Percentiles rank a stretch among this genome's conserved stretches.
Conservation (phyloP, 1,139 yeast species). For the Sugiyamaella pinicola region DNA sequence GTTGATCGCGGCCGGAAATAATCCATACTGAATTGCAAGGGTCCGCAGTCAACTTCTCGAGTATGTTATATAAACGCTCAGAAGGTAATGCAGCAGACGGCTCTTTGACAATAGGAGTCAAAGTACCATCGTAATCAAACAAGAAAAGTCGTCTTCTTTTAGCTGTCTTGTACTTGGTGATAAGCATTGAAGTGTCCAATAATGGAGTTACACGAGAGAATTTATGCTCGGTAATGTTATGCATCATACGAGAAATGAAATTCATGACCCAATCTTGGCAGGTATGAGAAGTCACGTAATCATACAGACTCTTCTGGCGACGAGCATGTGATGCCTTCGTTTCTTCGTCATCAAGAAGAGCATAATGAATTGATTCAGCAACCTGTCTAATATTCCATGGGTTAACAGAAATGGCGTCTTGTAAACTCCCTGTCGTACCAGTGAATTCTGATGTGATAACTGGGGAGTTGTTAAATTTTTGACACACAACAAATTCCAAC, state of each 20-base stretch:
- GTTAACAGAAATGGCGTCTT: conserved; percentile 81
- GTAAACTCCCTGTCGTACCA: conserved; percentile 81
- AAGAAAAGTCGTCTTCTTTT: conserved; percentile 73
- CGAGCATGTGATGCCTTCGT: conserved; percentile 28
- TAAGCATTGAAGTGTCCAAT: conserved; percentile 64
- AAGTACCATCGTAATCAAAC: conserved; percentile 96
- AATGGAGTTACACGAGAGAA: conserved; percentile 74
- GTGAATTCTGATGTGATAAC: conserved; percentile 88
- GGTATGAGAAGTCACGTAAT: conserved; percentile 68
- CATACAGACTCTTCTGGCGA: conserved; percentile 56
- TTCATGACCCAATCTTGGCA: conserved; percentile 79
- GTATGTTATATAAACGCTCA: conserved; percentile 61
- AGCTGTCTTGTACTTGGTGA: conserved; percentile 58
- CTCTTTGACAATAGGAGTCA: conserved; percentile 92
- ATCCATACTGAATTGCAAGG: conserved; percentile 91
- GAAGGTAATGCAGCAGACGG: conserved; percentile 99
- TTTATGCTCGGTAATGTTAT: conserved; percentile 50
- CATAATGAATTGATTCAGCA: conserved; percentile 76
- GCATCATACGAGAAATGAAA: conserved; percentile 58
- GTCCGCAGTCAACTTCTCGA: conserved; percentile 66
- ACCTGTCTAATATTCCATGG: conserved; percentile 98
- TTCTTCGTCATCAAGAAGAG: conserved; percentile 50
- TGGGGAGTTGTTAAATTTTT: conserved; percentile 71
- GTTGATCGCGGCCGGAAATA: conserved; percentile 93
- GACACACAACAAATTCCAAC: conserved; percentile 87